Evolutionary conservation across 495 filamentous ascomycete genomes (phyloP), one percentile per base, ranked within the genome.

Genomic region (Trichoderma gamsii): DNA sequence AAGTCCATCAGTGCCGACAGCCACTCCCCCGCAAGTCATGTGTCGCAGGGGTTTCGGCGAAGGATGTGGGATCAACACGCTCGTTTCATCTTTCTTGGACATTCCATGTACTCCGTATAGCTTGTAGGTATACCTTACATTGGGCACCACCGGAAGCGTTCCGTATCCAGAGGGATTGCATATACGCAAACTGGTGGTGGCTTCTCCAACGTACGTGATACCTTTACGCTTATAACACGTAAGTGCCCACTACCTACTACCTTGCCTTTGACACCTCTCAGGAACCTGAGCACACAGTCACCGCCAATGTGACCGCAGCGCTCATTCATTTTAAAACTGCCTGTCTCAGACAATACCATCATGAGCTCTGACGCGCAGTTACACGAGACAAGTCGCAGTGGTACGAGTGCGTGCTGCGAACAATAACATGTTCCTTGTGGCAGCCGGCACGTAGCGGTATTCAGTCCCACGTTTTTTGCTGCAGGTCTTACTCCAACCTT

Each of bases 1-100:
- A 21, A 61, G 27, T 21, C 23, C 23, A 16, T 12, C 9, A 13
- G 1, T 21, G 4, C 27, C 9, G 8, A 61, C 23, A 32, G 23
- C 9, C 8, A 61, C 4, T 13, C 44, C 44, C 44, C 44, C 44
- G 12, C 44, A 49, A 49, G 35, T 49, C 44, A n/a, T n/a, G 44
- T 16, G 44, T 27, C 56, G 23, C 56, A 61, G 56, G 56, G 56
- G 56, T 25, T 61, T 61, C 56, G 56, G 56, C 23, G 56, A 61
- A 61, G 56, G 56, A 61, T 61, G 56, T 61, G 56, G 56, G 56
- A 61, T 61, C 56, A 61, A 29, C 56, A 13, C 23, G 13, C 56
- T 32, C 18, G 56, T 61, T 61, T 61, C 56, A 61, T 25, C 51
- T 56, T n/a, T 56, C n/a, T 49, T 49, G 44, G 44, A n/a, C 44